Evolutionary conservation across 192 early-diverging fungal species (phyloP).

Genomic region (Rhizophlyctis rosea): DNA sequence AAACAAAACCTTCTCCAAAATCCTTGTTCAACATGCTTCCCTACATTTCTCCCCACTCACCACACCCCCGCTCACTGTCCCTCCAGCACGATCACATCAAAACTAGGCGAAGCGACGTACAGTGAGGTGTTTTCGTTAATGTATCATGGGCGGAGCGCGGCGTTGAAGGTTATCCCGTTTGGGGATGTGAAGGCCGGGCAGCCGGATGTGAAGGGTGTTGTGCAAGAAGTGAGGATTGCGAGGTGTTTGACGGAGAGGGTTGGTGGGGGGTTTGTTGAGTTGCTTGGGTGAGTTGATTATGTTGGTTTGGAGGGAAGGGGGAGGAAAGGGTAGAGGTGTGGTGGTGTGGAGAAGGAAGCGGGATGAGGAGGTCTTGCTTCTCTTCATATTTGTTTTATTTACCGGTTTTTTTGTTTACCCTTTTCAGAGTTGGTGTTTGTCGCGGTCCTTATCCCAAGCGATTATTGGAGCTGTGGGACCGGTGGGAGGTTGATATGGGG

Average conservation of each 20-base stretch:
- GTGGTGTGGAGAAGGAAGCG: background rate
- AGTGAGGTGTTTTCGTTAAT: conserved; percentile 70
- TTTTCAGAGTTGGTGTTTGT: conserved; percentile 61
- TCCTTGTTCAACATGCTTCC: too few species aligned
- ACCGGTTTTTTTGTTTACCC: conserved; percentile 27
- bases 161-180: conserved; percentile 83
- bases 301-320: background rate
- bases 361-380: conserved; percentile 38
- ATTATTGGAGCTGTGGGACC: conserved; percentile 72
- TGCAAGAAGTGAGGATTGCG: conserved; percentile 62
- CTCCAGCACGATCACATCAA: conserved; percentile 27
- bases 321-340: conserved; percentile 10
- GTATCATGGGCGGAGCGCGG: conserved; percentile 30
- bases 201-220: conserved; percentile 50
- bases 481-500: conserved; percentile 54
- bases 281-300: conserved; percentile 18
- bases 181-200: conserved; percentile 42
- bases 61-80: too few species aligned
- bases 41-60: too few species aligned
- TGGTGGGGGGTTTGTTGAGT: conserved; percentile 30
- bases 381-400: too few species aligned
- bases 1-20: too few species aligned
- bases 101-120: conserved; percentile 85
- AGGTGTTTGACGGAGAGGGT: conserved; percentile 42
- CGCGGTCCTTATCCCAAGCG: conserved; percentile 62